Percentiles rank a stretch among this genome's conserved stretches.
Conservation (phyloP, 2,329 filamentous ascomycete genomes). For the Penicillium sp. region DNA sequence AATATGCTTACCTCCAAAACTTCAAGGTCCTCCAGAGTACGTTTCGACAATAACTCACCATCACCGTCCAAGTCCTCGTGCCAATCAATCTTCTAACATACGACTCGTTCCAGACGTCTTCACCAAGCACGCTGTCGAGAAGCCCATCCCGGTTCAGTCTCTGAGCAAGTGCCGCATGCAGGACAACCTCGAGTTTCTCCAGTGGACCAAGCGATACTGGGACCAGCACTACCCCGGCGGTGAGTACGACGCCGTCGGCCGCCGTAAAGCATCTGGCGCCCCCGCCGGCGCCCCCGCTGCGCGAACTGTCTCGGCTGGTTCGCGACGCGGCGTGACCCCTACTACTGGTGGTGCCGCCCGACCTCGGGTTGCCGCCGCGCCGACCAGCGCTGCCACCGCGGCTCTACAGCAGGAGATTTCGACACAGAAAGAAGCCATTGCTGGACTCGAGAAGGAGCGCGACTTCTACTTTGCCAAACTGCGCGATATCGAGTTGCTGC, state of each 20-base stretch:
- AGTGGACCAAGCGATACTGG: slow-evolving; percentile 97
- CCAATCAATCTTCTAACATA: slow-evolving; percentile 6
- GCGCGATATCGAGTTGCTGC: slow-evolving; percentile 89
- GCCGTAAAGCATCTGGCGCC: slow-evolving; percentile 74
- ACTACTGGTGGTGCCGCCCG: slow-evolving; percentile 53
- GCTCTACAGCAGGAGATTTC: slow-evolving; percentile 81
- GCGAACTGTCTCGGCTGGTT: slow-evolving; percentile 46
- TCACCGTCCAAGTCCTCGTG: background rate
- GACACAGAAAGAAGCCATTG: slow-evolving; percentile 91
- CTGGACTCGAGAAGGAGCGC: slow-evolving; percentile 87
- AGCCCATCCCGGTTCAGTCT: slow-evolving; percentile 80
- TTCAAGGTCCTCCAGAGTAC: slow-evolving; percentile 96
- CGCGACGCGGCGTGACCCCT: slow-evolving; percentile 60
- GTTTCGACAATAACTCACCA: slow-evolving; percentile 29
- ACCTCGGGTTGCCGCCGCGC: slow-evolving; percentile 45
- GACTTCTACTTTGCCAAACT: slow-evolving; percentile 99
- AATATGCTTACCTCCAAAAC: slow-evolving; percentile 97
- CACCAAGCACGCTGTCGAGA: slow-evolving; percentile 81
- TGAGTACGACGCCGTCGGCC: slow-evolving; percentile 86
- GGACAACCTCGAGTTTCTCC: slow-evolving; percentile 98
- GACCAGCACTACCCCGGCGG: slow-evolving; percentile 96
- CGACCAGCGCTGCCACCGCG: slow-evolving; percentile 58
- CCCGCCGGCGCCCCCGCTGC: slow-evolving; percentile 42
- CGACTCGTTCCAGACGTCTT: slow-evolving; percentile 63
- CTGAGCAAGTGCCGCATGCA: slow-evolving; percentile 99